Base-by-base conservation (phyloP, 2,329 filamentous ascomycete genomes). In the Chaetomiaceae sp. region DNA sequence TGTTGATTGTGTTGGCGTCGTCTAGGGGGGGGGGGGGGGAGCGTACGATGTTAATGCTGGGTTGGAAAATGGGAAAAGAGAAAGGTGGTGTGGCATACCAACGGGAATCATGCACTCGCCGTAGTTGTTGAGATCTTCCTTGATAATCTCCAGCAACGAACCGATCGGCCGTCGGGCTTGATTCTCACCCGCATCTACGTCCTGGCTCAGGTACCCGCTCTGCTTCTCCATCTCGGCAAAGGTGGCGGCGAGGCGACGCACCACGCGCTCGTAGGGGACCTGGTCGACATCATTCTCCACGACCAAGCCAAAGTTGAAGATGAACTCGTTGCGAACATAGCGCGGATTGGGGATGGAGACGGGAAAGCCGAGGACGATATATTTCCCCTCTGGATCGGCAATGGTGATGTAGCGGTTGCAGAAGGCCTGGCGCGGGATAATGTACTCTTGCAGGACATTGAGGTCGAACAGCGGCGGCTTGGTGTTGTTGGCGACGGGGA, bases 21-120 rank as follows among this genome's bases (percentile, higher is more conserved):
- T 96, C 90, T 90, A 50, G 21, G n/a, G 14, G 9, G 23, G n/a
- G 29, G 32, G 23, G 14, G 7, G 32, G 20, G 16, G 29, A 27
- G 20, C 21, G 48, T 63, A 14, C n/a, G 4, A 14, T 25, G 58
- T 59, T 21, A 63, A 11, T n/a, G 7, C 21, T 2, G 16, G 34
- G 20, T 7, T 25, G 23, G 20, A 42, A 23, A 42, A 27, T 33
- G 10, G 43, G n/a, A 50, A 32, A 33, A 21, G 21, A 20, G 33
- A 25, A 5, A 18, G 13, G 23, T 21, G 11, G 43, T 33, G 21
- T 29, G 18, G 23, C 81, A 58, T 73, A 91, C 89, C 89, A 58
- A 96, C 92, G 0, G 91, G 91, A 64, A 96, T 96, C 91, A 96
- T 96, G 77, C 91, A 96, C 73, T 99, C 94, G 66, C 89, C 91